Evolutionary conservation across 2,329 filamentous ascomycete genomes (phyloP), one percentile per base, ranked within the genome.

Genomic region (Epichloe festucae): DNA sequence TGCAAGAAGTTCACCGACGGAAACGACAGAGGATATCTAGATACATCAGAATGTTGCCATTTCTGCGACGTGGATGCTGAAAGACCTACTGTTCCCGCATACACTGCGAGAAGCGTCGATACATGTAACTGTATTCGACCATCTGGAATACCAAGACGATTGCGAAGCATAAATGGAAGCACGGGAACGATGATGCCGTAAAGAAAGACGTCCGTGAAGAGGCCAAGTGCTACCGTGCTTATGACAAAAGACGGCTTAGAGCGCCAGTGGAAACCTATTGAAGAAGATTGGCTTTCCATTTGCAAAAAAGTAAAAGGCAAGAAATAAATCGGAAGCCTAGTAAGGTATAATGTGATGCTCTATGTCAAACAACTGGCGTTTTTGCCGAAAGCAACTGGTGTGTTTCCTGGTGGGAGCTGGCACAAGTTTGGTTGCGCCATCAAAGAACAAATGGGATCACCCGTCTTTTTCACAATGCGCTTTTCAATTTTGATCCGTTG

Each of bases 111-210:
- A 2, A 52, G 15, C 11, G 8, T 15, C 5, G 45, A 52, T 5
- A 35, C 17, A 48, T 39, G 19, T 0, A 3, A 2, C 23, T 52
- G 50, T 6, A 52, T 42, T 10, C 39, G 5, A 35, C 11, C 51
- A 48, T 50, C 14, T n/a, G 45, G 47, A 8, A 53, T 44, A 38
- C 19, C 17, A 8, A 54, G 44, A 15, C 51, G 53, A 38, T 54
- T 48, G 19, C 41, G 47, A 43, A 54, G 48, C 38, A 53, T 1
- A 11, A 54, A 54, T 1, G 53, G 53, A 11, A 54, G 46, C 12
- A 53, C 17, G 17, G 51, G 53, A 10, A 54, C 51, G 31, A 54
- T n/a, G 19, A 54, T 53, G 21, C 53, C 53, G 27, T 51, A 54
- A 8, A 54, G 51, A 21, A 54, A 53, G 5, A 52, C 39, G 23